Conservation (phyloP, 768 basidiomycete species). For the Tulasnella sp. region DNA sequence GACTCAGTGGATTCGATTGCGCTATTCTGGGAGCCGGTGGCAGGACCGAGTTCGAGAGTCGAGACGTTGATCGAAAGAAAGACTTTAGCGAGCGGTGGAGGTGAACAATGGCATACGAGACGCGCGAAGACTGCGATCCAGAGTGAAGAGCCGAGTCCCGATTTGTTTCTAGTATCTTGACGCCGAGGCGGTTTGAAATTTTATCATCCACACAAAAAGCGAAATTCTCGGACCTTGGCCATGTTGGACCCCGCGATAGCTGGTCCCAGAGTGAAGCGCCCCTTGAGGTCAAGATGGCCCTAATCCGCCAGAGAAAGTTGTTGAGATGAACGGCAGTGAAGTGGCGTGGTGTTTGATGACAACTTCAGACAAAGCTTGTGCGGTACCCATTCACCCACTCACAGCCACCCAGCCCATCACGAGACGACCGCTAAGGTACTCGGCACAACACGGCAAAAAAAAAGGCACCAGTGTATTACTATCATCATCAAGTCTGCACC, state of each 20-base stretch:
- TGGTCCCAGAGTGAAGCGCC: neutral
- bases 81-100: neutral
- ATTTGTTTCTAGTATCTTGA: neutral
- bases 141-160: neutral
- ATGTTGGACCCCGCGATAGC: neutral
- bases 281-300: neutral
- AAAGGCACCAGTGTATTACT: neutral
- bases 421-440: neutral
- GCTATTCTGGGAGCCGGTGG: neutral
- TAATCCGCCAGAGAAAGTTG: neutral
- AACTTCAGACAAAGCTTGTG: neutral
- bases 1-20: neutral
- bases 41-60: neutral
- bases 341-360: neutral
- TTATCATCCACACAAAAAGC: neutral
- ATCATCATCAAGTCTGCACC: neutral
- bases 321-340: neutral
- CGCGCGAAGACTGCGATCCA: neutral
- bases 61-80: neutral
- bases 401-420: neutral
- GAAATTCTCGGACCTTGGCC: neutral
- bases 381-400: neutral
- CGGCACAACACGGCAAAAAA: neutral
- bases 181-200: neutral
- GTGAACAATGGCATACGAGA: neutral